Evolutionary conservation across 768 basidiomycete genomes (phyloP).

Genomic region (Russula emetica): DNA sequence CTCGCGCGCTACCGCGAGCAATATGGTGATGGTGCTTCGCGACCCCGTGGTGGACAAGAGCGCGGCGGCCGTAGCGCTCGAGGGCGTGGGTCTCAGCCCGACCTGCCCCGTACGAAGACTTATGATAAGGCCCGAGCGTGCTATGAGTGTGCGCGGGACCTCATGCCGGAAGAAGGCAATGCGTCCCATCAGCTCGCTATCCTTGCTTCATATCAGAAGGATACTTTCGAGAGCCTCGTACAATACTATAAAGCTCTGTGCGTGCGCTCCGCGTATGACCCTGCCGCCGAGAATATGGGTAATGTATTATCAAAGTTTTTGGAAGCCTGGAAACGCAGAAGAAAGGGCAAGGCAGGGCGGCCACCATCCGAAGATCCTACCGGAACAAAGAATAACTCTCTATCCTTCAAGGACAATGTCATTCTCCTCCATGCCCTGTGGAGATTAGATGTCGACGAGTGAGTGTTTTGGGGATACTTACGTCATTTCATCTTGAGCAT

Average conservation of each 20-base stretch:
- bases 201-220: constrained; percentile 76
- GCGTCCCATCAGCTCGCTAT: constrained; percentile 96
- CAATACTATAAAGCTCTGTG: constrained; percentile 93
- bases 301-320: constrained; percentile 63
- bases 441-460: constrained; percentile 57
- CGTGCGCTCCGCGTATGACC: constrained; percentile 79
- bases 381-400: constrained; percentile 48
- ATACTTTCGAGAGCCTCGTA: constrained; percentile 73
- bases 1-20: constrained; percentile 90
- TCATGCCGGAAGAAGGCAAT: constrained; percentile 88
- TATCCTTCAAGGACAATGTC: constrained; percentile 66
- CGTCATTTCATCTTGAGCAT: constrained; percentile 21
- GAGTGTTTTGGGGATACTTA: constrained; percentile 31
- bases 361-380: constrained; percentile 37
- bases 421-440: constrained; percentile 76
- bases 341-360: constrained; percentile 35
- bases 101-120: constrained; percentile 40
- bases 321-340: constrained; percentile 52
- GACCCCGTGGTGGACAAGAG: constrained; percentile 65
- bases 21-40: constrained; percentile 69
- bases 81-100: constrained; percentile 40
- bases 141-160: constrained; percentile 79
- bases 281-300: constrained; percentile 80
- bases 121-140: constrained; percentile 72
- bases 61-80: constrained; percentile 53